These are phyloP conservation scores for Volvox reticuliferus DNA, from an alignment of 139 green algal species.

Conservation along the genomic window DNA sequence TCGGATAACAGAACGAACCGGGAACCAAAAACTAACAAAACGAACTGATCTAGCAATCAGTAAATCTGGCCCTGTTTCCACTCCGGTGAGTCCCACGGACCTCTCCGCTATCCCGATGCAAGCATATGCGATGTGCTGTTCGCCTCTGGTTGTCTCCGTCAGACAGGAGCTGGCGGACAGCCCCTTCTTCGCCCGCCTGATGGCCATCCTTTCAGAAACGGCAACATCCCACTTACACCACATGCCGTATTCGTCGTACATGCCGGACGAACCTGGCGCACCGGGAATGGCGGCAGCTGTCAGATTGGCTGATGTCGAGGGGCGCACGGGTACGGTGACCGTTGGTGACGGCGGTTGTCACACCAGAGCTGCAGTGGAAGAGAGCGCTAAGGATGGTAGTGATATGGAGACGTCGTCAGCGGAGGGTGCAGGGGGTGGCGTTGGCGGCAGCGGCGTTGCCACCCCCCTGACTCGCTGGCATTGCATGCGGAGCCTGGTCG, in stretches of 20 bases:
- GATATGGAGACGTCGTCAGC: neutral
- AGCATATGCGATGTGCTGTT: no score
- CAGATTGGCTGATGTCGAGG: neutral
- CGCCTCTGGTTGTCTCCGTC: neutral
- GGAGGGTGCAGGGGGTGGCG: neutral
- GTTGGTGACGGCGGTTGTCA: neutral
- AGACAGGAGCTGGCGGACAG: conserved; percentile 27
- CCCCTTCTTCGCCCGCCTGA: conserved; percentile 22
- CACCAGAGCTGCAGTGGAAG: neutral
- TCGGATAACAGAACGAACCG: no score
- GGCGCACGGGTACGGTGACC: no score
- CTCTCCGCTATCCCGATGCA: no score
- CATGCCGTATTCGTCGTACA: neutral
- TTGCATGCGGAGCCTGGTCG: conserved; percentile 49
- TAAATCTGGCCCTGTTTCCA: no score
- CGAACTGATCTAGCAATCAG: no score
- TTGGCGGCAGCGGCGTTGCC: neutral
- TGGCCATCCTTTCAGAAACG: neutral
- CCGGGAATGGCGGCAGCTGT: no score
- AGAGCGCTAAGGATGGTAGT: neutral
- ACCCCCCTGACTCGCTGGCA: neutral
- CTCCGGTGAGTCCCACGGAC: no score
- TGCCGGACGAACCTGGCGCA: no score
- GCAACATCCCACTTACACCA: neutral
- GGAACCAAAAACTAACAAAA: no score